Conservation (phyloP, 2,329 filamentous ascomycete species). For the Geosmithia putterillii region DNA sequence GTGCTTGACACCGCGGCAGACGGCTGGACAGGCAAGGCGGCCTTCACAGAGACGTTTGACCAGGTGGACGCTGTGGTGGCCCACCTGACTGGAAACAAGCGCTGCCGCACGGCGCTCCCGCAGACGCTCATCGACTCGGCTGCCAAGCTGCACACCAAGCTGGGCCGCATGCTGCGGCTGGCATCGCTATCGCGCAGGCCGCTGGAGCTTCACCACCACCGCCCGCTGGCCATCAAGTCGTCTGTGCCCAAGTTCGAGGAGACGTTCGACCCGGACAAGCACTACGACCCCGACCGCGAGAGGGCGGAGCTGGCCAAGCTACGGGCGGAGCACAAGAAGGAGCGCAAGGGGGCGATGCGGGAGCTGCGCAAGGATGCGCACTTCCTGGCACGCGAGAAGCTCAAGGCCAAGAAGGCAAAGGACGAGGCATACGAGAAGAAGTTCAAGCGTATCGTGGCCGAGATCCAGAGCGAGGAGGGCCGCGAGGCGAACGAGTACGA, state of each 20-base stretch:
- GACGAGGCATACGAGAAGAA: slow-evolving; percentile 95
- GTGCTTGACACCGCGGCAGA: slow-evolving; percentile 58
- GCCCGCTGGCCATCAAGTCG: slow-evolving; percentile 75
- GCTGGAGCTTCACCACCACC: slow-evolving; percentile 80
- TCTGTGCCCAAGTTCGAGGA: slow-evolving; percentile 94
- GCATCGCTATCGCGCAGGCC: slow-evolving; percentile 60
- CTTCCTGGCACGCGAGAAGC: slow-evolving; percentile 83
- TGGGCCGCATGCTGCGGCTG: slow-evolving; percentile 43
- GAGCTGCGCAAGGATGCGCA: slow-evolving; percentile 91
- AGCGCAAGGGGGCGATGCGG: slow-evolving; percentile 87
- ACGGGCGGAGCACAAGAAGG: slow-evolving; percentile 82
- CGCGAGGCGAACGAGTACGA: slow-evolving; percentile 80
- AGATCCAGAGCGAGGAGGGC: slow-evolving; percentile 93
- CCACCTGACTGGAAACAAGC: slow-evolving; percentile 42
- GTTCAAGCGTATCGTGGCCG: slow-evolving; percentile 79
- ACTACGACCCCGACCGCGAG: slow-evolving; percentile 93
- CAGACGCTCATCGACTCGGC: slow-evolving; percentile 23
- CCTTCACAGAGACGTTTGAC: slow-evolving; percentile 69
- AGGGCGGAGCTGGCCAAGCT: slow-evolving; percentile 76
- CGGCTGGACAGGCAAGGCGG: slow-evolving; percentile 59
- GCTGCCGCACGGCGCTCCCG: slow-evolving; percentile 38
- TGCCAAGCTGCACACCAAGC: slow-evolving; percentile 28
- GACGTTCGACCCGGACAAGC: slow-evolving; percentile 82
- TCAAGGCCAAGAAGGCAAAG: slow-evolving; percentile 84
- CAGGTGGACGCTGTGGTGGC: slow-evolving; percentile 47